phyloP scores from a whole-genome alignment of 192 early-diverging fungal genomes.

The Backusella mclennaniae region DNA sequence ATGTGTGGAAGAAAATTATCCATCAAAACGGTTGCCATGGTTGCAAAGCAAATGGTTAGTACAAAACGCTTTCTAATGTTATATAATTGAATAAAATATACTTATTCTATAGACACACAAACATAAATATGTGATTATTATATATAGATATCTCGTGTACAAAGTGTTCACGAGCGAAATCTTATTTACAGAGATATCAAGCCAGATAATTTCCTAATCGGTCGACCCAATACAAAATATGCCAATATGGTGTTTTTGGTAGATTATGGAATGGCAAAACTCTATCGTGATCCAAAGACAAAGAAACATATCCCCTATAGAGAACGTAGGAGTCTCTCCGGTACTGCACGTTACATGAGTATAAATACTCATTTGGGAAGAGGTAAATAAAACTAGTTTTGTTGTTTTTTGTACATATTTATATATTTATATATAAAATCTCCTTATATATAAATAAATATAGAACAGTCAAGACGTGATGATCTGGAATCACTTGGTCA shows the following conservation, averaged over 20 bases:
- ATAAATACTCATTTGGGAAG: conserved; percentile 96
- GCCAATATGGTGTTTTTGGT: conserved; percentile 82
- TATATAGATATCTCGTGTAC: conserved; percentile 67
- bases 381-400: conserved; percentile 40
- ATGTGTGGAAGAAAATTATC: conserved; percentile 86
- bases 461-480: conserved; percentile 95
- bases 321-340: conserved; percentile 90
- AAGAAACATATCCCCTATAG: conserved; percentile 95
- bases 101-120: background rate
- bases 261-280: conserved; percentile 98
- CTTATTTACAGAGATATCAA: conserved; percentile 97
- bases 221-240: conserved; percentile 59
- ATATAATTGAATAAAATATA: background rate
- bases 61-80: background rate
- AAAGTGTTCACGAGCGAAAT: conserved; percentile 90
- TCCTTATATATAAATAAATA: conserved; percentile 9
- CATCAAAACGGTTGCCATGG: conserved; percentile 93
- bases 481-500: conserved; percentile 96
- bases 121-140: background rate
- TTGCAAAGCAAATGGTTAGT: conserved; percentile 91
- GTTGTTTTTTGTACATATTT: background rate
- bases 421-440: background rate
- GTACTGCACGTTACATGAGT: conserved; percentile 96
- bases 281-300: conserved; percentile 94
- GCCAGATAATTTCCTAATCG: conserved; percentile 97